Conservation (phyloP, 2,329 filamentous ascomycete genomes). For the Simplicillium sp. region DNA sequence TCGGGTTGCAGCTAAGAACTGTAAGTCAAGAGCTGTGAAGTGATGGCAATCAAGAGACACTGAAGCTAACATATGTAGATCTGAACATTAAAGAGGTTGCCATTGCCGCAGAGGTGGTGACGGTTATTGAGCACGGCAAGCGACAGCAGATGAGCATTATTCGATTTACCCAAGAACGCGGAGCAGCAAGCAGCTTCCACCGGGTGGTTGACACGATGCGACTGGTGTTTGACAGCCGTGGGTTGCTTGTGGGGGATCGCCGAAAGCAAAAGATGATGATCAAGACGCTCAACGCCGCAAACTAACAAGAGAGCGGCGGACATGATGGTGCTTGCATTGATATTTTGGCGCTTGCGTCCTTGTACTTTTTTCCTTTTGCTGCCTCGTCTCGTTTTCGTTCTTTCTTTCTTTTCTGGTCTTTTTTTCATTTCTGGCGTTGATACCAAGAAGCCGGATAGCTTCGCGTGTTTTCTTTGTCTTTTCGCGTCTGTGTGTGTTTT, state of each 20-base stretch:
- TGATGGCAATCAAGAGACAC: too few relatives aligned
- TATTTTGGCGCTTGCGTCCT: too few relatives aligned
- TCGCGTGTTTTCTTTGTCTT: too few relatives aligned
- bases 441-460: too few relatives aligned
- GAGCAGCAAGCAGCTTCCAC: constrained; percentile 85
- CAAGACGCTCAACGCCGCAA: constrained; percentile 45
- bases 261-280: constrained; percentile 64
- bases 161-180: constrained; percentile 80
- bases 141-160: constrained; percentile 69
- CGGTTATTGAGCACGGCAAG: constrained; percentile 76
- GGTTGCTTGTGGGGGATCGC: constrained; percentile 59
- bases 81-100: constrained; percentile 79
- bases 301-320: too few relatives aligned
- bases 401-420: too few relatives aligned
- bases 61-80: constrained; percentile 33
- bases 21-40: constrained; percentile 40
- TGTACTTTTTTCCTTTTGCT: too few relatives aligned
- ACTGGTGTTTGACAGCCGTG: constrained; percentile 54
- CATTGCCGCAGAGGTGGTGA: constrained; percentile 81
- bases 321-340: too few relatives aligned
- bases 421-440: too few relatives aligned
- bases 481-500: too few relatives aligned
- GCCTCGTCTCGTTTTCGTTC: too few relatives aligned
- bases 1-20: constrained; percentile 65
- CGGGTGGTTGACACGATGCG: constrained; percentile 71